These are phyloP conservation scores for Globisporangium heterothallicum DNA, from an alignment of 352 stramenopile species.

Conservation along the genomic window DNA sequence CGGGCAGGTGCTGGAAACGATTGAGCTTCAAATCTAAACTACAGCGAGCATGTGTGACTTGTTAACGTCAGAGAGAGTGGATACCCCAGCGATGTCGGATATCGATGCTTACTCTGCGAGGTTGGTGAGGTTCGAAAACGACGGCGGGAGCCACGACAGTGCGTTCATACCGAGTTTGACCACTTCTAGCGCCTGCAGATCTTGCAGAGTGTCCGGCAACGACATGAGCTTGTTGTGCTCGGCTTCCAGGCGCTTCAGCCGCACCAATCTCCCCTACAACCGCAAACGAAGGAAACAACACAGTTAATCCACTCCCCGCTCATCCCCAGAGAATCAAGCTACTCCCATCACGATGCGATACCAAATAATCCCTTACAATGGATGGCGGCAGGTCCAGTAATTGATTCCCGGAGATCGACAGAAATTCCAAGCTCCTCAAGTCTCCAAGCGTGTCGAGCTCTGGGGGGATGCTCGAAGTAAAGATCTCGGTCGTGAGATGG, in stretches of 20 bases:
- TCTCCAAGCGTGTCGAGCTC: constrained; percentile 50
- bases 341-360: background rate
- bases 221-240: constrained; percentile 65
- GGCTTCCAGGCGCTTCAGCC: constrained; percentile 49
- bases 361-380: constrained; percentile 35
- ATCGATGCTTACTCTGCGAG: constrained; percentile 62
- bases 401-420: constrained; percentile 58
- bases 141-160: constrained; percentile 38
- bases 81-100: no score
- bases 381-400: constrained; percentile 54
- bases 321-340: no score
- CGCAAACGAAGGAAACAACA: background rate
- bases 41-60: no score
- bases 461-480: constrained; percentile 23
- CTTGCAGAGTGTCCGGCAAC: constrained; percentile 50
- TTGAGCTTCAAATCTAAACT: constrained; percentile 77
- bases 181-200: constrained; percentile 37
- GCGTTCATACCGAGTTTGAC: constrained; percentile 58
- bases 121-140: constrained; percentile 39
- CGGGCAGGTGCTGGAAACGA: constrained; percentile 39
- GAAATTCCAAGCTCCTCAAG: constrained; percentile 31
- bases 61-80: background rate
- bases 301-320: no score
- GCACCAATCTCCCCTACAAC: constrained; percentile 46
- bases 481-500: constrained; percentile 31